A percentile compares a stretch with the other conserved stretches of the same genome.
Conservation (phyloP, 2,329 filamentous ascomycete genomes). For the Epichloe sibirici region DNA sequence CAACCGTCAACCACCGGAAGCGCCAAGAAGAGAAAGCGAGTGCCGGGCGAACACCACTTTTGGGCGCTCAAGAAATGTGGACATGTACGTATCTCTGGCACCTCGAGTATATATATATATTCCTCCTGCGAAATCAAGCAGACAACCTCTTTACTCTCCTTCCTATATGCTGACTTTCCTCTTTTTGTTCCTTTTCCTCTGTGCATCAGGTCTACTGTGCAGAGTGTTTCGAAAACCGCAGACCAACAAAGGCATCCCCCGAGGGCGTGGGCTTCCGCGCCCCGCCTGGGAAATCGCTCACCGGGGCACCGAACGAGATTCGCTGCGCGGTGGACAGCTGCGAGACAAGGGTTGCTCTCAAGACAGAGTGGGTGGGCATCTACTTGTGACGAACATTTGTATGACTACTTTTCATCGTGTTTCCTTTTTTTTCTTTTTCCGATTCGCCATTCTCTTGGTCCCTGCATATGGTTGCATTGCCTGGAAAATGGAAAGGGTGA, state of each 20-base stretch:
- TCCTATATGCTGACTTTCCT: neutral
- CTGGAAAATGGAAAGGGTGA: neutral
- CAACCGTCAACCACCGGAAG: slow-evolving; percentile 8
- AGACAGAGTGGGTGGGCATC: slow-evolving; percentile 49
- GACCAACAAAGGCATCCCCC: slow-evolving; percentile 22
- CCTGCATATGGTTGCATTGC: neutral
- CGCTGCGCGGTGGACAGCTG: slow-evolving; percentile 47
- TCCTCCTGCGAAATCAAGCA: neutral
- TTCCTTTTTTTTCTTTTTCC: neutral
- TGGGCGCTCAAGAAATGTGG: slow-evolving; percentile 88
- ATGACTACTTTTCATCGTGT: neutral
- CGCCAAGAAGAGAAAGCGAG: slow-evolving; percentile 30
- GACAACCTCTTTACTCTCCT: neutral
- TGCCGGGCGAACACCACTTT: slow-evolving; percentile 64
- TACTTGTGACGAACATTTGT: slow-evolving; percentile 29
- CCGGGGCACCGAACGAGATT: slow-evolving; percentile 20
- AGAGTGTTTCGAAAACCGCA: slow-evolving; percentile 46
- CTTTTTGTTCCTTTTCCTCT: neutral
- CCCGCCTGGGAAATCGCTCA: slow-evolving; percentile 17
- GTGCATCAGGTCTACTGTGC: slow-evolving; percentile 47
- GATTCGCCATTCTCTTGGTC: neutral
- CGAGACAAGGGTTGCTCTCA: slow-evolving; percentile 37
- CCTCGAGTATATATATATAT: slow-evolving; percentile 12
- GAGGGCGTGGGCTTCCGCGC: slow-evolving; percentile 27
- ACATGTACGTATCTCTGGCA: slow-evolving; percentile 48